These are phyloP conservation scores for Ettlia oleoabundans DNA, from an alignment of 139 green algal species.

Conservation along the genomic window DNA sequence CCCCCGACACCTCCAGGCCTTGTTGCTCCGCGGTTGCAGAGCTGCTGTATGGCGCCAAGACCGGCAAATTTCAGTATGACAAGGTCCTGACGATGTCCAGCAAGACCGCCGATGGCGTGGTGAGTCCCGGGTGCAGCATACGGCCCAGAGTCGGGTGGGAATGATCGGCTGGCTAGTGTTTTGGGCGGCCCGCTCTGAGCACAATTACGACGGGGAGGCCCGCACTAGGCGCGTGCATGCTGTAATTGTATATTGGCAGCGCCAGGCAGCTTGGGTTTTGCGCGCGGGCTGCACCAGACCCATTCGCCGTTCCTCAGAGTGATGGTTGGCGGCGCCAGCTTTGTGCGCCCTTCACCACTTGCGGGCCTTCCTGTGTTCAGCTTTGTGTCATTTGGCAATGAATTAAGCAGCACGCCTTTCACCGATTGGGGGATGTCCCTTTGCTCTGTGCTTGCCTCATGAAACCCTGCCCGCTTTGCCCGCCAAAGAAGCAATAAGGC, in stretches of 20 bases:
- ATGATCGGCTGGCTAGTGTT: neutral
- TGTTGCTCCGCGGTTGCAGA: constrained; percentile 42
- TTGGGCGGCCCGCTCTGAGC: neutral
- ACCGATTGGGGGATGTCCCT: too few relatives aligned
- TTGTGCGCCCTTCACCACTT: too few relatives aligned
- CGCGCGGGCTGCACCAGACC: too few relatives aligned
- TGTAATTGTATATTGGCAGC: neutral
- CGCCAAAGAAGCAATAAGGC: neutral
- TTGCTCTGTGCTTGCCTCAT: too few relatives aligned
- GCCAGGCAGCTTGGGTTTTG: neutral
- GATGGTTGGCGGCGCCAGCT: too few relatives aligned
- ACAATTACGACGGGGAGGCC: too few relatives aligned
- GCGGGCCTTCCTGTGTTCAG: too few relatives aligned
- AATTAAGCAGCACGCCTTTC: too few relatives aligned
- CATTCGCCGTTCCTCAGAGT: too few relatives aligned
- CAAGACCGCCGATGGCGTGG: constrained; percentile 63
- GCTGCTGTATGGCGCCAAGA: constrained; percentile 54
- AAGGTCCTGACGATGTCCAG: constrained; percentile 51
- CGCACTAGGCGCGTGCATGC: too few relatives aligned
- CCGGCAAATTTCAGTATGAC: constrained; percentile 57
- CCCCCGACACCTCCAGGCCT: neutral
- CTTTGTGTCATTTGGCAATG: too few relatives aligned
- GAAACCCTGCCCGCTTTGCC: neutral
- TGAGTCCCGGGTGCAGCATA: constrained; percentile 24
- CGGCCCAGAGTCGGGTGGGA: neutral